Percentiles rank a stretch among this genome's conserved stretches.
Evolutionary conservation across 2,329 filamentous ascomycete genomes (phyloP).

Genomic region (Juglanconis sp.): DNA sequence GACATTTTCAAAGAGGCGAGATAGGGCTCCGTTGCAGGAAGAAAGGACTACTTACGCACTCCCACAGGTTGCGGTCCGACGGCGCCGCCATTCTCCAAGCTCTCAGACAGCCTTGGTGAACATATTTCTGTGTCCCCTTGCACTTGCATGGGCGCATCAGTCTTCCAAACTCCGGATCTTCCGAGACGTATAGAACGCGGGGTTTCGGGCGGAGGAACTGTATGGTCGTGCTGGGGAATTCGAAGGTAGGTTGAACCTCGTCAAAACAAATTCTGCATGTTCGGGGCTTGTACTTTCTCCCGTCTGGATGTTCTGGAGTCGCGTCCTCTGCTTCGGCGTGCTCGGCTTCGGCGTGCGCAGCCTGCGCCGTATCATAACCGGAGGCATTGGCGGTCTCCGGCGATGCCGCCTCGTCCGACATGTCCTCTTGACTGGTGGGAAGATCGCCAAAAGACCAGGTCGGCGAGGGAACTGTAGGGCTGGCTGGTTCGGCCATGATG

Average conservation of each 20-base stretch:
- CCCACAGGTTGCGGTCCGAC: slow-evolving; percentile 69
- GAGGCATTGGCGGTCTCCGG: not conserved
- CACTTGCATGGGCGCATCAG: slow-evolving; percentile 89
- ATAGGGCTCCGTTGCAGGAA: too few relatives aligned
- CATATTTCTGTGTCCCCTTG: slow-evolving; percentile 88
- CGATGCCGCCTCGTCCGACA: not conserved
- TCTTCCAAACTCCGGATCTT: slow-evolving; percentile 70
- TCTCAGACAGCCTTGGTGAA: slow-evolving; percentile 86
- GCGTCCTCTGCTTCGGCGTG: slow-evolving; percentile 16
- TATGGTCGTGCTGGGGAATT: slow-evolving; percentile 32
- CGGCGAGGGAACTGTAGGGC: slow-evolving; percentile 1
- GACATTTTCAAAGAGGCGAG: too few relatives aligned
- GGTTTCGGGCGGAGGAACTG: slow-evolving; percentile 29
- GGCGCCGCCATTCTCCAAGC: slow-evolving; percentile 78
- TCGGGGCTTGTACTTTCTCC: slow-evolving; percentile 62
- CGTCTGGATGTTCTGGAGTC: slow-evolving; percentile 21
- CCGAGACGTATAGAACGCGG: slow-evolving; percentile 61
- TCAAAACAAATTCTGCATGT: slow-evolving; percentile 91
- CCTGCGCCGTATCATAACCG: slow-evolving; percentile 3
- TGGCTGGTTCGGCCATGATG: not conserved
- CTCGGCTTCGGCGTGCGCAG: slow-evolving; percentile 14
- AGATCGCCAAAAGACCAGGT: slow-evolving; percentile 11
- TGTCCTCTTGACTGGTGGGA: not conserved
- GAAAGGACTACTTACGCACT: slow-evolving; percentile 47
- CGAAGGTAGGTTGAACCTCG: slow-evolving; percentile 49